Evolutionary conservation across 2,329 filamentous ascomycete species (phyloP).

Genomic region (Aulographum hederae): DNA sequence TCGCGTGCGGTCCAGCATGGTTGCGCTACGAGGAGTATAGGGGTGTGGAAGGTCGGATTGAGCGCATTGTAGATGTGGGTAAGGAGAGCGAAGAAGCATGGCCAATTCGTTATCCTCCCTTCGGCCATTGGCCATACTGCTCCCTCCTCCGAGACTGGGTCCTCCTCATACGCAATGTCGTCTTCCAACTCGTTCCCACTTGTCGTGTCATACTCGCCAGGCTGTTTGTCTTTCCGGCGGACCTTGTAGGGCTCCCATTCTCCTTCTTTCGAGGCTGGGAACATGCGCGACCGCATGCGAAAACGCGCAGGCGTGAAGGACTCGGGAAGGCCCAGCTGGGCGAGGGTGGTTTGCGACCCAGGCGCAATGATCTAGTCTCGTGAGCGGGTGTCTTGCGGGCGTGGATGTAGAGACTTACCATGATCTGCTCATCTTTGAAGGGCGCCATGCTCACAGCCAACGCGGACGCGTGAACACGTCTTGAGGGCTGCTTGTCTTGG

Average conservation of each 20-base stretch:
- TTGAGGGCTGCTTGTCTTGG: too few relatives aligned
- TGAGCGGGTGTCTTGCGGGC: neutral
- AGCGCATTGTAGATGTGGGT: constrained; percentile 81
- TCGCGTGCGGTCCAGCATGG: constrained; percentile 82
- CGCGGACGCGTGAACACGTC: too few relatives aligned
- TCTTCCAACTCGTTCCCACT: constrained; percentile 9
- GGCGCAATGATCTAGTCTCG: constrained; percentile 47
- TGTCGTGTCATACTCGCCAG: constrained; percentile 9
- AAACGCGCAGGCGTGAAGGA: constrained; percentile 78
- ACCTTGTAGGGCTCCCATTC: constrained; percentile 72
- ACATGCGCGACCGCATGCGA: constrained; percentile 88
- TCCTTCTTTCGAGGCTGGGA: constrained; percentile 55
- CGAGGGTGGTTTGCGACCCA: constrained; percentile 77
- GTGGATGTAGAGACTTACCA: constrained; percentile 13
- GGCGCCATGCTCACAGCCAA: constrained; percentile 23
- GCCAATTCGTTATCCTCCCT: constrained; percentile 77
- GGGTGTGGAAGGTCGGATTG: constrained; percentile 78
- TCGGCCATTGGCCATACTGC: constrained; percentile 73
- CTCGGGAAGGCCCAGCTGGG: constrained; percentile 77
- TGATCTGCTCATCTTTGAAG: constrained; percentile 27
- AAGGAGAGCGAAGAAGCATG: constrained; percentile 81
- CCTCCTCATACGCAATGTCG: constrained; percentile 51
- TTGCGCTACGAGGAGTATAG: constrained; percentile 76
- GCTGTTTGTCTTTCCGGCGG: constrained; percentile 25
- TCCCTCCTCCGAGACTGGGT: constrained; percentile 70